These are phyloP conservation scores for Diaporthe nobilis DNA, from an alignment of 2,329 filamentous ascomycete species.

Conservation along the genomic window DNA sequence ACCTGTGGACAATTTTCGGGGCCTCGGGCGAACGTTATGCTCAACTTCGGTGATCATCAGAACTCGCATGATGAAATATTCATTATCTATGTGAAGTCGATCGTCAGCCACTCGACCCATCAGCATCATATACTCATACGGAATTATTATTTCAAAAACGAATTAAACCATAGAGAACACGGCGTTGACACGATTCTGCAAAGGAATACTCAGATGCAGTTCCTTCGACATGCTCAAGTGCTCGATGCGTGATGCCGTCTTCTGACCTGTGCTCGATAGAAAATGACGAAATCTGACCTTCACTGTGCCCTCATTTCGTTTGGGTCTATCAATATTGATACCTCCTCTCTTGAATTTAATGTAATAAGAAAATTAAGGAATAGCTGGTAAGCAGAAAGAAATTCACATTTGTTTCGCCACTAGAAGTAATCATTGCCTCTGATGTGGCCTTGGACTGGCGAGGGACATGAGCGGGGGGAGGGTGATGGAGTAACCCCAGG, in stretches of 20 bases:
- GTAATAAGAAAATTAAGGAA: not conserved
- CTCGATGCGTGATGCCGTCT: not conserved
- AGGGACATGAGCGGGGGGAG: not conserved
- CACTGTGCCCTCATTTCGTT: not conserved
- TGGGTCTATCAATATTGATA: not conserved
- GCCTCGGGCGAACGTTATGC: too few relatives aligned
- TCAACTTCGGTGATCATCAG: not conserved
- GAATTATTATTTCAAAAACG: not conserved
- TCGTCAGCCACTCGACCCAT: not conserved
- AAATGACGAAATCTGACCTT: not conserved
- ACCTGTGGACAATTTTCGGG: not conserved
- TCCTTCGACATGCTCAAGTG: not conserved
- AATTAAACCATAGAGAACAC: not conserved
- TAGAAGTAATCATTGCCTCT: not conserved
- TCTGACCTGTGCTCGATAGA: not conserved
- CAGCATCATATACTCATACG: not conserved
- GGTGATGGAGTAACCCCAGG: rapidly evolving
- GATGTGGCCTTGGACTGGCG: not conserved
- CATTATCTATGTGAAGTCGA: not conserved
- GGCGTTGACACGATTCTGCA: too few relatives aligned
- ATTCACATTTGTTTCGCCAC: not conserved
- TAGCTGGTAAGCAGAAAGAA: not conserved
- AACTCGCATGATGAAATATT: not conserved
- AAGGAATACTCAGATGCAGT: not conserved
- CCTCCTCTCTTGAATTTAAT: rapidly evolving